phyloP scores from a whole-genome alignment of 2,329 filamentous ascomycete genomes.

The Colletotrichum liaoningense region DNA sequence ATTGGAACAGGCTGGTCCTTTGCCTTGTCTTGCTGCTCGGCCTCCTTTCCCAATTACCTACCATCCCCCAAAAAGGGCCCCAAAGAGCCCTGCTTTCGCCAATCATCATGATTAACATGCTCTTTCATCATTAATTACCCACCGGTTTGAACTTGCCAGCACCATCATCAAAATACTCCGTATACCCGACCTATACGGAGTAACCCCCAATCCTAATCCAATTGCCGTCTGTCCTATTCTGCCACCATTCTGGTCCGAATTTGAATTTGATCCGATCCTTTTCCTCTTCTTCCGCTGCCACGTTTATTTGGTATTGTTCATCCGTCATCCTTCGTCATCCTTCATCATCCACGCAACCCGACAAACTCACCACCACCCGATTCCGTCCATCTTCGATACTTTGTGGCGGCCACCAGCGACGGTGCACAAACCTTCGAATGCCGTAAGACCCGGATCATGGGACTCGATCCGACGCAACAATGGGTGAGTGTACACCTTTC shows the following conservation, averaged over 20 bases:
- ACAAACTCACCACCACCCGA: too few species aligned
- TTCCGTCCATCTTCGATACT: neutral
- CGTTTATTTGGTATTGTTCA: neutral
- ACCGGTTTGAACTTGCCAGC: neutral
- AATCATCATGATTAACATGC: neutral
- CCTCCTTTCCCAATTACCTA: neutral
- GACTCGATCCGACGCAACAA: constrained; percentile 47
- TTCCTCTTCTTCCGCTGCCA: neutral
- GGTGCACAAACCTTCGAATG: constrained; percentile 34
- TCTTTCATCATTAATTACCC: neutral
- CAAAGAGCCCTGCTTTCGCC: neutral
- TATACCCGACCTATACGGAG: neutral
- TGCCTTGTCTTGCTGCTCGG: neutral
- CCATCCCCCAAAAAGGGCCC: too few species aligned
- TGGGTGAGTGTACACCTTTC: constrained; percentile 44
- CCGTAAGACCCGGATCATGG: constrained; percentile 45
- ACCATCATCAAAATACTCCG: neutral
- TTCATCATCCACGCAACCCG: neutral
- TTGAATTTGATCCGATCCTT: neutral
- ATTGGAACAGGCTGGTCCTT: neutral
- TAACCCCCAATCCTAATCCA: neutral
- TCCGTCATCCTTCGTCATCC: neutral
- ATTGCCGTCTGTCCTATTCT: neutral
- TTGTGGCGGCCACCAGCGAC: constrained; percentile 15
- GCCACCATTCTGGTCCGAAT: neutral